These are phyloP conservation scores for Pistacia atlantica DNA, from an alignment of 345 rosid genomes.

Conservation along the genomic window DNA sequence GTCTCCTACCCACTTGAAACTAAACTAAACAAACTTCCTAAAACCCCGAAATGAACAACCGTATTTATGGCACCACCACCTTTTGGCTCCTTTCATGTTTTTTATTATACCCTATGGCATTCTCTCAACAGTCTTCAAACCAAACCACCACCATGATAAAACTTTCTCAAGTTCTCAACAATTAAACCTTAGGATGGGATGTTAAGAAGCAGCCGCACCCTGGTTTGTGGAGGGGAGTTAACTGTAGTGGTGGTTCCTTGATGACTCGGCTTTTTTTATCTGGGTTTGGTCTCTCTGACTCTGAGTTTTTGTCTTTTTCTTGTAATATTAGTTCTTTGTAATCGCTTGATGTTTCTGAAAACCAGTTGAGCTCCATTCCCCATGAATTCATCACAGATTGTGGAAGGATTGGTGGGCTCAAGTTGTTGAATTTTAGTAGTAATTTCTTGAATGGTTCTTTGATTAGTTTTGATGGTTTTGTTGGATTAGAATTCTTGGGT, in stretches of 20 bases:
- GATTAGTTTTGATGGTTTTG: slow-evolving; percentile 53
- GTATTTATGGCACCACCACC: too few species aligned
- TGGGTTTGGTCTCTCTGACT: slow-evolving; percentile 37
- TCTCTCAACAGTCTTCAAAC: slow-evolving; percentile 33
- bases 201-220: slow-evolving; percentile 35
- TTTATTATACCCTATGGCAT: slow-evolving; percentile 26
- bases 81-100: slow-evolving; percentile 13
- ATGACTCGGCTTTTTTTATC: slow-evolving; percentile 40
- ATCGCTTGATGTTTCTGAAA: slow-evolving; percentile 56
- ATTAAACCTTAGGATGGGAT: slow-evolving; percentile 35
- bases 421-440: slow-evolving; percentile 53
- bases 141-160: slow-evolving; percentile 48
- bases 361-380: slow-evolving; percentile 54
- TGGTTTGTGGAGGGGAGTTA: slow-evolving; percentile 63
- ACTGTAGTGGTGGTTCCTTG: slow-evolving; percentile 40
- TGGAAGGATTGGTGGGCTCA: slow-evolving; percentile 44
- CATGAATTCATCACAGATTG: slow-evolving; percentile 44
- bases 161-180: slow-evolving; percentile 28
- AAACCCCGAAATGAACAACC: too few species aligned
- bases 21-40: too few species aligned
- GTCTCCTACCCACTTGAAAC: not conserved
- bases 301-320: slow-evolving; percentile 44
- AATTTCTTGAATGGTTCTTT: slow-evolving; percentile 42
- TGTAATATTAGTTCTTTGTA: slow-evolving; percentile 61
- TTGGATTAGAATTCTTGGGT: slow-evolving; percentile 57